Conservation (phyloP, 306 rosid genomes). For the Arachis stenosperma region DNA sequence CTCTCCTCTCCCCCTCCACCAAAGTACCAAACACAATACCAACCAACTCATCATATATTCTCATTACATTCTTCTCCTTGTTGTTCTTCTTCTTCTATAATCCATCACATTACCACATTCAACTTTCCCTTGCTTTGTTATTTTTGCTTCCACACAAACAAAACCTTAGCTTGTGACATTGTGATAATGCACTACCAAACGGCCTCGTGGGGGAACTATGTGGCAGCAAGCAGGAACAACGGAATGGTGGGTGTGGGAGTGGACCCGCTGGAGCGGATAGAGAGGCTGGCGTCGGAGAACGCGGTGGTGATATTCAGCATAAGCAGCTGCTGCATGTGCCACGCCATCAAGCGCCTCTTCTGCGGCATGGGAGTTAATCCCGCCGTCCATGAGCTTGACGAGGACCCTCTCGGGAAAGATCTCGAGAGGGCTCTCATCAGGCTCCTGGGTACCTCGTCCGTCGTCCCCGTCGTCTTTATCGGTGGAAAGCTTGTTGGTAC, state of each 20-base stretch:
- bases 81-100: too few relatives aligned
- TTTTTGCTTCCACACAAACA: too few relatives aligned
- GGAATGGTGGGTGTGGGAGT: slow-evolving; percentile 11
- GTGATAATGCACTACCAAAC: slow-evolving; percentile 59
- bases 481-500: slow-evolving; percentile 89
- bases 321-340: slow-evolving; percentile 97
- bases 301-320: slow-evolving; percentile 94
- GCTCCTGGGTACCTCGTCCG: slow-evolving; percentile 60
- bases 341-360: slow-evolving; percentile 83
- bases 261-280: slow-evolving; percentile 76
- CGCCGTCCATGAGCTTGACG: slow-evolving; percentile 81
- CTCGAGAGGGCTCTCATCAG: slow-evolving; percentile 74
- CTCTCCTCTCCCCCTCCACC: neutral
- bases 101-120: neutral
- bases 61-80: neutral
- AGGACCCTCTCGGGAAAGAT: slow-evolving; percentile 79
- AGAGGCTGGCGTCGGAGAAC: slow-evolving; percentile 74
- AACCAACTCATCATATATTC: neutral
- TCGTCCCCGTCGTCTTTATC: slow-evolving; percentile 82
- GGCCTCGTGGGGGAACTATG: slow-evolving; percentile 65
- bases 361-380: slow-evolving; percentile 97
- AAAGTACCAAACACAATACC: neutral
- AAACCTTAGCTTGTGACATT: too few relatives aligned
- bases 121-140: neutral
- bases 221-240: slow-evolving; percentile 36